A percentile compares a stretch with the other conserved stretches of the same genome.
Conservation (phyloP, 352 stramenopile genomes). For the Phytophthora macrochlamydospora region DNA sequence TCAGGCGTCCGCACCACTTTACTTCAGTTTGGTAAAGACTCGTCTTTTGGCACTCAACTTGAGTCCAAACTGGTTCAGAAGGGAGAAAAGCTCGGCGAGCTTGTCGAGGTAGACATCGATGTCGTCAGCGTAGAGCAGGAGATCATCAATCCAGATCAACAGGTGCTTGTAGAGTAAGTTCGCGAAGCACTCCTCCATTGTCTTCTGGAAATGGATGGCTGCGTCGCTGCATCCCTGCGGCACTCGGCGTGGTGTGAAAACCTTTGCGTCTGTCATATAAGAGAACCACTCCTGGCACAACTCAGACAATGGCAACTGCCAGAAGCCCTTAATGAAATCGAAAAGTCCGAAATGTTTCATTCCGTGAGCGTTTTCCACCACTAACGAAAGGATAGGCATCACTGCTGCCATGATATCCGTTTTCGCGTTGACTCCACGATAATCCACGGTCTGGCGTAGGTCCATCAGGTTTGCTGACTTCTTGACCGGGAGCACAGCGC, state of each 20-base stretch:
- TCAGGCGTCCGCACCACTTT: neutral
- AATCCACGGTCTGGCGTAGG: constrained; percentile 3
- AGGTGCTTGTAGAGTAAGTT: constrained; percentile 8
- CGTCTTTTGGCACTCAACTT: neutral
- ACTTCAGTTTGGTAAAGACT: too few relatives aligned
- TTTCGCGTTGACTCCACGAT: neutral
- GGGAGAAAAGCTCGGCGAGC: neutral
- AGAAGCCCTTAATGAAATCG: constrained; percentile 1
- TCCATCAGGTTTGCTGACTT: neutral
- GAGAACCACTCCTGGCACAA: constrained; percentile 9
- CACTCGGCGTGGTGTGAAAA: too few relatives aligned
- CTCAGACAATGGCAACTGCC: neutral
- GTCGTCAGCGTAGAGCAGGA: constrained; percentile 12
- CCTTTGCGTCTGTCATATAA: too few relatives aligned
- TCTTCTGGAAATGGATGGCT: constrained; percentile 12
- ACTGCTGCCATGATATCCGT: constrained; percentile 1
- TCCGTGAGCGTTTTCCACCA: constrained; percentile 4
- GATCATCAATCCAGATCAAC: constrained; percentile 9
- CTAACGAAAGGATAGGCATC: constrained; percentile 3
- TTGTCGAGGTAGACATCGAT: constrained; percentile 5
- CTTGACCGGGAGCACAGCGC: neutral
- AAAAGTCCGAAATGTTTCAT: neutral
- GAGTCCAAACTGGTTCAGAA: neutral
- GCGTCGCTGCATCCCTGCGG: too few relatives aligned
- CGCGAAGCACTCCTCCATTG: constrained; percentile 1